These are phyloP conservation scores for Pseudocercospora pini-densiflorae DNA, from an alignment of 2,329 filamentous ascomycete species.

Conservation along the genomic window DNA sequence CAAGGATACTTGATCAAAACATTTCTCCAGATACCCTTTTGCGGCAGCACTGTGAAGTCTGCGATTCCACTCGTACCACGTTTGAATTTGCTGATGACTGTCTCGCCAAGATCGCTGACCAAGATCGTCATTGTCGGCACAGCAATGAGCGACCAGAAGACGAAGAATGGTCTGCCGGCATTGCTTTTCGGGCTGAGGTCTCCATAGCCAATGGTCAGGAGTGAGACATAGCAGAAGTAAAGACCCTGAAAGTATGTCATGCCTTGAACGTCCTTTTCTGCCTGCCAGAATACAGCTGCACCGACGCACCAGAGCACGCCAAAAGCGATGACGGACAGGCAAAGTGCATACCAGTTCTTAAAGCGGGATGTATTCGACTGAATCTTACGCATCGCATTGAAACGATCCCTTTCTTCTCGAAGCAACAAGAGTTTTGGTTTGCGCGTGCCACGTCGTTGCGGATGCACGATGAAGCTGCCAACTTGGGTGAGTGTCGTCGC, in stretches of 20 bases:
- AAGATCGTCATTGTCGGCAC: slow-evolving; percentile 88
- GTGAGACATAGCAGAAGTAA: slow-evolving; percentile 83
- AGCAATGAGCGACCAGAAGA: slow-evolving; percentile 88
- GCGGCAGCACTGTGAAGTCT: slow-evolving; percentile 69
- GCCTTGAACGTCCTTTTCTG: slow-evolving; percentile 58
- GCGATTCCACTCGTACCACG: slow-evolving; percentile 64
- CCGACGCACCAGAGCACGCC: slow-evolving; percentile 79
- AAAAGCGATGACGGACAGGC: slow-evolving; percentile 70
- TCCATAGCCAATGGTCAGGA: slow-evolving; percentile 87
- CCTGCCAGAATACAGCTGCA: slow-evolving; percentile 72
- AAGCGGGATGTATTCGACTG: slow-evolving; percentile 68
- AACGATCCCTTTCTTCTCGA: slow-evolving; percentile 53
- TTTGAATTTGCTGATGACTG: slow-evolving; percentile 71
- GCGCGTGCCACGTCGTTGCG: slow-evolving; percentile 24
- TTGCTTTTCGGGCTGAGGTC: slow-evolving; percentile 78
- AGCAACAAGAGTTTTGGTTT: slow-evolving; percentile 59
- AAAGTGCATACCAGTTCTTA: slow-evolving; percentile 75
- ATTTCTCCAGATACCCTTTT: slow-evolving; percentile 59
- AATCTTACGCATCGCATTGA: slow-evolving; percentile 69
- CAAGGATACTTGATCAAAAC: slow-evolving; percentile 56
- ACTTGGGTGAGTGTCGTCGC: slow-evolving; percentile 24
- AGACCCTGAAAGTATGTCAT: slow-evolving; percentile 79
- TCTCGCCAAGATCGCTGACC: slow-evolving; percentile 82
- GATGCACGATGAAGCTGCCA: slow-evolving; percentile 24
- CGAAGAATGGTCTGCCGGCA: slow-evolving; percentile 81